Conservation (phyloP, 495 filamentous ascomycete species). For the Podospora comata region DNA sequence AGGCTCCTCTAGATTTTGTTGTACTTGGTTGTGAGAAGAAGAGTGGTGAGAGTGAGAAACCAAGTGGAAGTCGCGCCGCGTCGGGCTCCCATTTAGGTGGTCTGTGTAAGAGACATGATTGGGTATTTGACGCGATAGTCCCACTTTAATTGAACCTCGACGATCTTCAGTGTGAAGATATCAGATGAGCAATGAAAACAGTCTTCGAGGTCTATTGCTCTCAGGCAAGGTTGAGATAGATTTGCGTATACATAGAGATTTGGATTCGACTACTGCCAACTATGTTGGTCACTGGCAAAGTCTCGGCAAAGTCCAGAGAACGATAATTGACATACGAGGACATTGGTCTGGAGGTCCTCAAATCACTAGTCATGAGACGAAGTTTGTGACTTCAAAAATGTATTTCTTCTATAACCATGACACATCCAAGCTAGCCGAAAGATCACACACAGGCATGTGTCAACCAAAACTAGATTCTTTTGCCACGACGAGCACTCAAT, state of each 20-base stretch:
- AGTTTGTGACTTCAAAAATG: too few relatives aligned
- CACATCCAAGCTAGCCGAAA: too few relatives aligned
- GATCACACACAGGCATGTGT: not conserved
- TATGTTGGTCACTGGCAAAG: too few relatives aligned
- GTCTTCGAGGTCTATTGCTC: too few relatives aligned
- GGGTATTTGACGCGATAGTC: not conserved
- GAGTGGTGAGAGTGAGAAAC: not conserved
- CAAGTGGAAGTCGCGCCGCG: slow-evolving; percentile 17
- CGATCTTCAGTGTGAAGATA: not conserved
- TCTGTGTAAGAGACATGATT: not conserved
- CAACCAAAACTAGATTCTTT: not conserved
- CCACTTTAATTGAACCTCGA: slow-evolving; percentile 1
- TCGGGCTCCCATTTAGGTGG: slow-evolving; percentile 2
- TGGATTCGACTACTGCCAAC: too few relatives aligned
- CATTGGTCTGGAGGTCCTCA: too few relatives aligned
- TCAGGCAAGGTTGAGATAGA: too few relatives aligned
- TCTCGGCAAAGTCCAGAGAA: too few relatives aligned
- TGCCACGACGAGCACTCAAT: not conserved
- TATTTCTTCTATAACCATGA: too few relatives aligned
- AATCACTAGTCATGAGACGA: too few relatives aligned
- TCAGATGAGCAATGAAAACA: not conserved
- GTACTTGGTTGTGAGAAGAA: not conserved
- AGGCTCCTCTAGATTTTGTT: not conserved
- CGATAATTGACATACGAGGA: too few relatives aligned
- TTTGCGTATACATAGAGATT: too few relatives aligned